These are phyloP conservation scores for Catunica adiposa DNA, from an alignment of 2,329 filamentous ascomycete species.

Conservation along the genomic window DNA sequence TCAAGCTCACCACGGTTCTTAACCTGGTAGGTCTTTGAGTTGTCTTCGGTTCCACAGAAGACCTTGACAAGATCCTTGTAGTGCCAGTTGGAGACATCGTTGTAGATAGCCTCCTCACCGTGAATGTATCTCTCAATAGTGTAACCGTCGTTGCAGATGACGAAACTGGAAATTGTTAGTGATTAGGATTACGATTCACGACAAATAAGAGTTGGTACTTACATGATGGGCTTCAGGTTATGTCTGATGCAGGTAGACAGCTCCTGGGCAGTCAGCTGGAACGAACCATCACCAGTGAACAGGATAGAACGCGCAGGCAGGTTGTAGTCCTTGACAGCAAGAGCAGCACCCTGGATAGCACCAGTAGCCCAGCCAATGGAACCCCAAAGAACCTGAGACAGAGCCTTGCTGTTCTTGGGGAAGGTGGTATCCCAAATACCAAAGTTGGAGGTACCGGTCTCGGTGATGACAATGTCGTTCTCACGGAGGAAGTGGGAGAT, in stretches of 20 bases:
- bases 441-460: constrained; percentile 78
- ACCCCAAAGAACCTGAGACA: constrained; percentile 65
- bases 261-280: constrained; percentile 74
- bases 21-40: constrained; percentile 46
- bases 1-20: constrained; percentile 55
- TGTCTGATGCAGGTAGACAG: constrained; percentile 69
- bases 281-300: constrained; percentile 77
- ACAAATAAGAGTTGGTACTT: constrained; percentile 22
- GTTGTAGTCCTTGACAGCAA: constrained; percentile 52
- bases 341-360: constrained; percentile 47
- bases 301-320: constrained; percentile 52
- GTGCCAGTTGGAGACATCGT: constrained; percentile 63
- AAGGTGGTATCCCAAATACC: constrained; percentile 77
- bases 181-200: constrained; percentile 15
- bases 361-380: constrained; percentile 46
- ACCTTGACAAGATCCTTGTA: constrained; percentile 50
- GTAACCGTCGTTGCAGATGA: constrained; percentile 78
- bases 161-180: constrained; percentile 41
- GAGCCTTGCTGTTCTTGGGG: constrained; percentile 57
- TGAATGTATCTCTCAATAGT: constrained; percentile 84
- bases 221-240: constrained; percentile 60
- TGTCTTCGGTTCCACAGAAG: constrained; percentile 44
- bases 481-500: constrained; percentile 55
- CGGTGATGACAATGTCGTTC: constrained; percentile 65
- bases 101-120: constrained; percentile 63